phyloP scores from a whole-genome alignment of 2,329 filamentous ascomycete species.

The Hypocrella siamensis region DNA sequence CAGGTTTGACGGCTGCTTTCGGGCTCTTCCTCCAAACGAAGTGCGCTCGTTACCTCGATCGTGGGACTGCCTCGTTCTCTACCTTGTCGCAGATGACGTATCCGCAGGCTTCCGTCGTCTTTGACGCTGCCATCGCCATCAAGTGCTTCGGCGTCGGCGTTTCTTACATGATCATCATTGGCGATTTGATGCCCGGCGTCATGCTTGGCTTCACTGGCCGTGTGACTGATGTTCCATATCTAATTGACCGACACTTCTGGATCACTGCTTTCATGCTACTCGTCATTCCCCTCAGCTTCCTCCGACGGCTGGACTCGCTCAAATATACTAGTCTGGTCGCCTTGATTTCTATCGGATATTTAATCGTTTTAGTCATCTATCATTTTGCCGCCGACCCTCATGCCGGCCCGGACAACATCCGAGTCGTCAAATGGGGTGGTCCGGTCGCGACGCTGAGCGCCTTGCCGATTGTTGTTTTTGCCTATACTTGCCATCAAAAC shows the following conservation, averaged over 20 bases:
- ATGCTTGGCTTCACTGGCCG: slow-evolving; percentile 62
- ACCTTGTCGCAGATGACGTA: slow-evolving; percentile 95
- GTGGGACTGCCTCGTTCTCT: slow-evolving; percentile 82
- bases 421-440: slow-evolving; percentile 64
- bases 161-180: slow-evolving; percentile 97
- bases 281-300: slow-evolving; percentile 86
- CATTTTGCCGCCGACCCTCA: slow-evolving; percentile 76
- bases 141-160: slow-evolving; percentile 98
- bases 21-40: slow-evolving; percentile 88
- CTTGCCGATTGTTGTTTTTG: slow-evolving; percentile 91
- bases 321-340: slow-evolving; percentile 95
- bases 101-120: slow-evolving; percentile 86
- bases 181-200: slow-evolving; percentile 94
- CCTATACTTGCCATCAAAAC: slow-evolving; percentile 99
- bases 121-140: slow-evolving; percentile 88
- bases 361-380: slow-evolving; percentile 84
- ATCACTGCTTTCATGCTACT: slow-evolving; percentile 94
- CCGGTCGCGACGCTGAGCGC: slow-evolving; percentile 66
- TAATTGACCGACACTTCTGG: slow-evolving; percentile 91
- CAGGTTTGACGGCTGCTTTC: slow-evolving; percentile 74
- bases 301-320: slow-evolving; percentile 80
- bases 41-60: slow-evolving; percentile 85
- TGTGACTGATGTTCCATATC: slow-evolving; percentile 46
- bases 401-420: slow-evolving; percentile 57
- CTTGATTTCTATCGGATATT: slow-evolving; percentile 81